phyloP scores from a whole-genome alignment of 2,329 filamentous ascomycete genomes.

The Cladosporium austrohemisphaericum region DNA sequence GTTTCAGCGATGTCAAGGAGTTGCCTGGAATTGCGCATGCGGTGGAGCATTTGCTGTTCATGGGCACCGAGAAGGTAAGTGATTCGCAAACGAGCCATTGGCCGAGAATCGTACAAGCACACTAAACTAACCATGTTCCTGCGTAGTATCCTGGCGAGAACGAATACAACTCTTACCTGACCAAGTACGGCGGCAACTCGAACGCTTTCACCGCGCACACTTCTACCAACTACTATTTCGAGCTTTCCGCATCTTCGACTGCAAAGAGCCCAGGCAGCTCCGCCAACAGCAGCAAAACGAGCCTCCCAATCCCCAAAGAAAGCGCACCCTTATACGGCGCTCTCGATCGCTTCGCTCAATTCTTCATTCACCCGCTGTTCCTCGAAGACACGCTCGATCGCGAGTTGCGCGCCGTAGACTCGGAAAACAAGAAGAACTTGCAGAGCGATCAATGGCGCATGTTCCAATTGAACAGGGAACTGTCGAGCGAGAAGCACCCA shows the following conservation, averaged over 20 bases:
- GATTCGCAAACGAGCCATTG: neutral
- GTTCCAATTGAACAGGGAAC: conserved; percentile 79
- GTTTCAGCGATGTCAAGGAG: conserved; percentile 84
- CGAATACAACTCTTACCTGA: conserved; percentile 89
- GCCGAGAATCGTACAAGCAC: neutral
- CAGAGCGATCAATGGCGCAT: conserved; percentile 86
- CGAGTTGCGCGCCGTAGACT: conserved; percentile 84
- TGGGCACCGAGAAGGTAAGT: conserved; percentile 88
- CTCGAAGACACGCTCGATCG: conserved; percentile 79
- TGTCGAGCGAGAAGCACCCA: conserved; percentile 84
- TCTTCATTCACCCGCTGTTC: conserved; percentile 87
- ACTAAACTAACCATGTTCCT: conserved; percentile 5
- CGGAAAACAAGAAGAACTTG: conserved; percentile 96
- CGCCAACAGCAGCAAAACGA: conserved; percentile 33
- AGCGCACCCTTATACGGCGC: conserved; percentile 71
- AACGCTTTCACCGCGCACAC: conserved; percentile 93
- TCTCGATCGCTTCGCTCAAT: conserved; percentile 87
- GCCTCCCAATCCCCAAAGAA: conserved; percentile 35
- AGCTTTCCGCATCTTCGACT: conserved; percentile 74
- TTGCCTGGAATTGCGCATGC: conserved; percentile 96
- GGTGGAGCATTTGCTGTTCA: conserved; percentile 93
- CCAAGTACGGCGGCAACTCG: conserved; percentile 82
- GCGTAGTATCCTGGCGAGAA: conserved; percentile 83
- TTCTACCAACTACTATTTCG: conserved; percentile 97
- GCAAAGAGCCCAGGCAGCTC: conserved; percentile 48